Evolutionary conservation across 495 filamentous ascomycete species (phyloP).

Genomic region (Thozetella sp.): DNA sequence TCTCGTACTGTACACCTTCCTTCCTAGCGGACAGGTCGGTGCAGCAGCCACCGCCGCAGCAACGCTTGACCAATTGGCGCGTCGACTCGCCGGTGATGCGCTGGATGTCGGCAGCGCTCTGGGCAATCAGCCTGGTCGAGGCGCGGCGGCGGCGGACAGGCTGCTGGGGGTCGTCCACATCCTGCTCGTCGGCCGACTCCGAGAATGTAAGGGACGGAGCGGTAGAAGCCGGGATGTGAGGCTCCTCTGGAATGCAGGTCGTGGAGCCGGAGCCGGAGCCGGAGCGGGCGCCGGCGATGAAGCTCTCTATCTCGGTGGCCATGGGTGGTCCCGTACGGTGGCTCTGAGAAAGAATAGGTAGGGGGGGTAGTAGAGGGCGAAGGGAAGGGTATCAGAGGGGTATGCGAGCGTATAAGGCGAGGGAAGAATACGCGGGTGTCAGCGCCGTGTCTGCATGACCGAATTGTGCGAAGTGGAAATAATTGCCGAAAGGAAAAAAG

Average conservation of each 20-base stretch:
- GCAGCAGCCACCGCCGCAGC: conserved; percentile 95
- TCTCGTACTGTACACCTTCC: conserved; percentile 53
- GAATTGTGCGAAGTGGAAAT: background rate
- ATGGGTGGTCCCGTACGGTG: conserved; percentile 15
- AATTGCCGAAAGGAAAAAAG: background rate
- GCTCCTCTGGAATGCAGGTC: conserved; percentile 35
- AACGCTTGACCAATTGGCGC: conserved; percentile 65
- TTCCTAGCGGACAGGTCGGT: conserved; percentile 62
- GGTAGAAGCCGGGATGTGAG: conserved; percentile 30
- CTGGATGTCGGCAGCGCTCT: conserved; percentile 73
- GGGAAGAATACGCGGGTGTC: background rate
- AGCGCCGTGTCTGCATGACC: background rate
- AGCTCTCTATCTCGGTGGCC: conserved; percentile 24
- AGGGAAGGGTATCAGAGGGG: background rate
- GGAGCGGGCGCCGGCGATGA: conserved; percentile 27
- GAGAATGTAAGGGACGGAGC: conserved; percentile 54
- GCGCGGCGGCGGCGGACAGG: conserved; percentile 64
- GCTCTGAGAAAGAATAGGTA: background rate
- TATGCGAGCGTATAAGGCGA: too few relatives aligned
- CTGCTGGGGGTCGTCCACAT: conserved; percentile 34
- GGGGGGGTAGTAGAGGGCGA: background rate
- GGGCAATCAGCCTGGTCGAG: conserved; percentile 78
- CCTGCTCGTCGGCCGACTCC: conserved; percentile 45
- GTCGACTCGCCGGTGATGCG: conserved; percentile 66
- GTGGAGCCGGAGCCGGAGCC: conserved; percentile 22